Evolutionary conservation across 192 early-diverging fungal genomes (phyloP), one percentile per base, ranked within the genome.

Genomic region (Diversispora eburnea): DNA sequence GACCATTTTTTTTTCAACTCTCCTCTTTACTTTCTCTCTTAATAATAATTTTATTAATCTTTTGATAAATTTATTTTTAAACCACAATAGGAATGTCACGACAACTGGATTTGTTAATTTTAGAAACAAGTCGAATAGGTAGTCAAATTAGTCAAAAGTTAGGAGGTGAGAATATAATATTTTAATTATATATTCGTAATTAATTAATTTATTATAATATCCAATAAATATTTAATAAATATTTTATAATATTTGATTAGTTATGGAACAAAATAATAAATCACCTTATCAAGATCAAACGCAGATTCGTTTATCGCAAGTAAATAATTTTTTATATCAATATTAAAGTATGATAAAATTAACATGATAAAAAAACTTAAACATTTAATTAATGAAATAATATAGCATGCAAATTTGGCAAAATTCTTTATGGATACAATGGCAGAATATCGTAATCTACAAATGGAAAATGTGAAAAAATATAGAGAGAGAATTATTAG

Each of bases 351-450:
- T 33, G 25, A 33, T 33, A 33, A 33, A 42, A 4, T 62, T 13
- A 4, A 54, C 12, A 17, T 54, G 12, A 54, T 9, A 54, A 54
- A 17, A 13, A 17, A 10, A 54, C 12, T 54, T 17, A 17, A 17
- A 54, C 51, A 48, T 15, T 8, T 25, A 49, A 17, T 48, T 4
- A 22, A 51, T 22, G 20, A 51, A 68, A 49, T 42, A 65, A 33
- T 3, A 47, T 39, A 68, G 67, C 51, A 68, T 43, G 49, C 49
- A 48, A 39, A 46, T 3, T 68, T 68, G 39, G 67, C 15, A 39
- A 68, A 68, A 54, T 15, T 9, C 4, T 68, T 68, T 68, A 68
- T 68, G 45, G 67, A 68, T 20, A 52, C 48, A 41, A 68, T 68
- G 67, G 15, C 67, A 17, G 19, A 3, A 15, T 68, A 68, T 68